Evolutionary conservation across 306 rosid genomes (phyloP), one percentile per base, ranked within the genome.

Genomic region (Dryas octopetala): DNA sequence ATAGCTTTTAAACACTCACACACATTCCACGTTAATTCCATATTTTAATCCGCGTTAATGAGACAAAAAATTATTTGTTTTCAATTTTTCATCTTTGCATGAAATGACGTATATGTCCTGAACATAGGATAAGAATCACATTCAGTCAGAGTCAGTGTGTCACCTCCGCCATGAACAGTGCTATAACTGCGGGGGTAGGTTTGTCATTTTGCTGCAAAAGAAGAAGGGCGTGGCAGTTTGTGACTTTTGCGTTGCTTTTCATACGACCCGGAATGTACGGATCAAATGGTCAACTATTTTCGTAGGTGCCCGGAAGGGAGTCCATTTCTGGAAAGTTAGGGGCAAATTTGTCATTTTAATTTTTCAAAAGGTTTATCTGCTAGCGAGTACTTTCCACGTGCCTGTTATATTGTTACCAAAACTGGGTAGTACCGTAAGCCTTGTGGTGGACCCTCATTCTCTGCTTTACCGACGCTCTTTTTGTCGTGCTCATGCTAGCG

Each of bases 391-490:
- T 54, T 53, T 78, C 83, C 93, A 85, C 90, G 93, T 89, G 93
- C 62, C 3, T 79, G 80, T 78, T 67, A 54, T 75, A 59, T 66
- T 28, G 62, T 83, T n/a, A 14, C 68, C 49, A 28, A 60, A 70
- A 10, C 43, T n/a, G 62, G 76, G 57, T 32, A 23, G 71, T 9
- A 61, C 72, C 41, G 74, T 51, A 26, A 32, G 63, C 50, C 54
- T 58, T 71, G 52, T 3, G 76, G 68, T 77, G 76, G 78, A 43
- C 78, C 75, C 79, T 49, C 75, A 77, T 52, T 44, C 83, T 86
- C 78, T 78, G 47, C 78, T 41, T 76, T 67, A 60, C 97, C 95
- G 95, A 91, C 98, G 86, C 85, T 85, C 80, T 84, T 79, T 32
- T 66, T 65, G 71, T 84, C 80, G 69, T 70, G 77, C 84, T 78